Evolutionary conservation across 2,329 filamentous ascomycete genomes (phyloP), one percentile per base, ranked within the genome.

Genomic region (Coniochaeta sp.): DNA sequence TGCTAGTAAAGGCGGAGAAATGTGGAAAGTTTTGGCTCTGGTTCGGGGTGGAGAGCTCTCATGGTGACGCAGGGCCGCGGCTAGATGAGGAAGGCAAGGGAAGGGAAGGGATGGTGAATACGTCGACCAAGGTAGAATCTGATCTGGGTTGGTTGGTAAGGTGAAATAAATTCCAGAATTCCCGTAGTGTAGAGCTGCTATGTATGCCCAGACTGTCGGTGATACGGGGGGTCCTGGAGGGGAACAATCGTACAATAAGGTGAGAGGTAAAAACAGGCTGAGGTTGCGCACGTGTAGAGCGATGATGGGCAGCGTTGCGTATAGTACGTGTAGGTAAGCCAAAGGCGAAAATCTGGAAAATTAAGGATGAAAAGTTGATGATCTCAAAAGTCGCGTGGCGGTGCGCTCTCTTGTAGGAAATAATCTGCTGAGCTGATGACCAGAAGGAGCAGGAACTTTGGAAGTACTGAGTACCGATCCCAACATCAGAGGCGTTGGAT

Each of bases 31-130:
- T 36, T 34, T 36, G 31, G 17, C 24, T 36, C 43, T 55, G 58
- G 24, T 24, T 52, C 47, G 47, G 58, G 47, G 58, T 54, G 58
- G 58, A 52, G 58, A 38, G 33, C 40, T 54, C 14, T 59, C 58
- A 59, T 59, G 58, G 44, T 59, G 58, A 59, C 11, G 24, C 11
- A 38, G 26, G 33, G 43, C 22, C 50, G 44, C 47, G 31, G 22
- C n/a, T 38, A 59, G 43, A 43, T 9, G 31, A 54, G 43, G 31
- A 59, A 59, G 31, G 43, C 6, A 47, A 47, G 43, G 57, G 43
- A 44, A 36, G 34, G 34, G 34, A 12, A 36, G 26, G 43, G 57
- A n/a, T n/a, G 43, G 31, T 58, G 24, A 22, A 31, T 31, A 16
- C 24, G 47, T 31, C 16, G 11, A 17, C 9, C n/a, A 28, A 36